Conservation (phyloP, 805 yeast species). For the Yarrowia porcina region DNA sequence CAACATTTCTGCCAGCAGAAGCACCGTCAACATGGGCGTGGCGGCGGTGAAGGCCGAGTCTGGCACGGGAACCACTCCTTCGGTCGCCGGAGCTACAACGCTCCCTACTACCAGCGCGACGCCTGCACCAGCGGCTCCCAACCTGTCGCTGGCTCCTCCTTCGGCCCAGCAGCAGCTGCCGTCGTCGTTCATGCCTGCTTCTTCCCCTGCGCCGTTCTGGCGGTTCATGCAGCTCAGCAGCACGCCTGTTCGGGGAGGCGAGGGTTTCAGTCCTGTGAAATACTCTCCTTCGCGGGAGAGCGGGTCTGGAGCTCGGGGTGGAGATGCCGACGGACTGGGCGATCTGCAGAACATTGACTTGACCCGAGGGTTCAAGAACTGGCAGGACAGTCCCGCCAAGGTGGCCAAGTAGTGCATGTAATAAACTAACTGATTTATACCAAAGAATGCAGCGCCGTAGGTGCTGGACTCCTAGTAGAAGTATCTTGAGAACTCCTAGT, state of each 20-base stretch:
- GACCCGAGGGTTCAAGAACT: slow-evolving; percentile 44
- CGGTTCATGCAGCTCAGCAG: slow-evolving; percentile 71
- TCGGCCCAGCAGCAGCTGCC: slow-evolving; percentile 39
- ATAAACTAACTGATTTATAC: neutral
- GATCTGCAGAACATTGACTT: slow-evolving; percentile 49
- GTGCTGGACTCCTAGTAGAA: too few species aligned
- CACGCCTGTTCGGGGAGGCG: slow-evolving; percentile 32
- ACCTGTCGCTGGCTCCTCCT: slow-evolving; percentile 41
- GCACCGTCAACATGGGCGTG: slow-evolving; percentile 16
- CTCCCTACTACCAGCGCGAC: slow-evolving; percentile 24
- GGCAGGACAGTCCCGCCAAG: slow-evolving; percentile 20
- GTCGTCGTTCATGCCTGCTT: slow-evolving; percentile 48
- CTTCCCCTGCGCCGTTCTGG: slow-evolving; percentile 88
- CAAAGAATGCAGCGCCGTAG: too few species aligned
- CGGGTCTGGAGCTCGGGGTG: slow-evolving; percentile 8
- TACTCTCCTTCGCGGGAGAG: slow-evolving; percentile 32
- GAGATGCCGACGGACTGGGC: slow-evolving; percentile 36
- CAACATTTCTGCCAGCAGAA: slow-evolving; percentile 19
- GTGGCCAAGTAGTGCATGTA: slow-evolving; percentile 18
- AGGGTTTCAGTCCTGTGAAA: slow-evolving; percentile 37
- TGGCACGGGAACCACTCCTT: neutral
- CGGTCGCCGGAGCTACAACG: neutral
- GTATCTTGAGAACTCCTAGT: too few species aligned
- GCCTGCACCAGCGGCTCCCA: slow-evolving; percentile 33
- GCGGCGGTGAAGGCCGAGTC: neutral